Base-by-base conservation (phyloP, 2,329 filamentous ascomycete species). In the Microsporum ferrugineum region DNA sequence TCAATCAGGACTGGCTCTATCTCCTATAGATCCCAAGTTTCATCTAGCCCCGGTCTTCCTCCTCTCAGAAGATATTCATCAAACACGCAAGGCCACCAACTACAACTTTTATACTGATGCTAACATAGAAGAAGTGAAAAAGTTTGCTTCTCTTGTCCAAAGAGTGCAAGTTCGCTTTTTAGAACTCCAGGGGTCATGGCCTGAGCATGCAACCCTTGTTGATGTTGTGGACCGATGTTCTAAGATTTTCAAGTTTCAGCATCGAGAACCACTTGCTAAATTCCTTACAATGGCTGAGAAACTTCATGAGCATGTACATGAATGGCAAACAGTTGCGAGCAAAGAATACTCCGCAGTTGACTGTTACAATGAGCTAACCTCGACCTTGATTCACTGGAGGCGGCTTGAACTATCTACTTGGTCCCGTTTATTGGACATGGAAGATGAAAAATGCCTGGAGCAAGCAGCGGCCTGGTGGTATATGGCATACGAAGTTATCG, bases 401-500 rank as follows among this genome's bases (percentile, higher is more conserved):
- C 86, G 91, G 62, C 79, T 99, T 36, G 94, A 99, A 70, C 79
- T 99, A 31, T 88, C 88, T 0, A 96, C 92, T 0, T 99, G 94
- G 94, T 86, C 88, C 39, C 88, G 87, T 47, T 75, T 99, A 2
- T 87, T 99, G 63, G 89, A 96, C 66, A 84, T 88, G 71, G 94
- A 99, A 72, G 81, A 85, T 41, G 80, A 83, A 59, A 90, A 88
- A 68, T 91, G 86, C 67, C 79, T 86, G 27, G 82, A 89, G 57
- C 87, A 90, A 69, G 91, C 92, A 1, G 86, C 85, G 67, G 87
- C 88, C 14, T 99, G 94, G 94, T 99, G 91, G 87, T 99, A 96
- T 68, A 82, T 97, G 63, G 91, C 92, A 0, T 99, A 96, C 69
- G 90, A 97, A 73, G 89, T 87, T 3, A 84, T 95, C 47, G 82